A percentile compares a stretch with the other conserved stretches of the same genome.
phyloP scores from a whole-genome alignment of 768 basidiomycete species.

The Amyloporia xantha region DNA sequence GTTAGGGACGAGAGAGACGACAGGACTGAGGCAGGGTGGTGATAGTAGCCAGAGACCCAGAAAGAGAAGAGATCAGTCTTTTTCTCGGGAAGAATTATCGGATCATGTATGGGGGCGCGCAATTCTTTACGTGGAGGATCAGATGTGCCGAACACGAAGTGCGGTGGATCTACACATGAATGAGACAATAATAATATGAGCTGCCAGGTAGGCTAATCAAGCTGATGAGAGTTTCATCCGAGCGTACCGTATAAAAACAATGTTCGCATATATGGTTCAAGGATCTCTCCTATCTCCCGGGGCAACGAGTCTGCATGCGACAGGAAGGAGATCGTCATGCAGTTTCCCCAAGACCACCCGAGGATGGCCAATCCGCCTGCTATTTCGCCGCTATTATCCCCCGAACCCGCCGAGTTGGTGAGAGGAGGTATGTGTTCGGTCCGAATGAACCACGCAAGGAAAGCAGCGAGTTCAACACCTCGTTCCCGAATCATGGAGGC shows the following conservation, averaged over 20 bases:
- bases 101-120: not conserved
- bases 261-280: constrained; percentile 2
- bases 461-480: constrained; percentile 28
- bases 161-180: not conserved
- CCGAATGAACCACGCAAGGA: constrained; percentile 29
- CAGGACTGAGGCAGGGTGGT: not conserved
- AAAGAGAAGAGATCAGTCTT: not conserved
- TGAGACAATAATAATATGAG: not conserved
- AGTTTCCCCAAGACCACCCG: constrained; percentile 32
- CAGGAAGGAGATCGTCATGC: constrained; percentile 18
- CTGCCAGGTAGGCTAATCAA: not conserved
- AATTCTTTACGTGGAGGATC: not conserved
- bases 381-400: constrained; percentile 9
- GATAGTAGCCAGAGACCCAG: constrained; percentile 5
- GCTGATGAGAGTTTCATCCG: no score
- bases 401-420: not conserved
- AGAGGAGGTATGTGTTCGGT: constrained; percentile 22
- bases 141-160: not conserved
- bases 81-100: constrained; percentile 10
- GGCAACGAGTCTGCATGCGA: constrained; percentile 4
- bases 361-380: constrained; percentile 11
- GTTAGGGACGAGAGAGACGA: not conserved
- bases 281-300: not conserved
- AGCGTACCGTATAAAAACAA: constrained; percentile 3
- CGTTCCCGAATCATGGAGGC: constrained; percentile 19